Evolutionary conservation across 306 rosid species (phyloP).

Genomic region (Prunus fruticosa): DNA sequence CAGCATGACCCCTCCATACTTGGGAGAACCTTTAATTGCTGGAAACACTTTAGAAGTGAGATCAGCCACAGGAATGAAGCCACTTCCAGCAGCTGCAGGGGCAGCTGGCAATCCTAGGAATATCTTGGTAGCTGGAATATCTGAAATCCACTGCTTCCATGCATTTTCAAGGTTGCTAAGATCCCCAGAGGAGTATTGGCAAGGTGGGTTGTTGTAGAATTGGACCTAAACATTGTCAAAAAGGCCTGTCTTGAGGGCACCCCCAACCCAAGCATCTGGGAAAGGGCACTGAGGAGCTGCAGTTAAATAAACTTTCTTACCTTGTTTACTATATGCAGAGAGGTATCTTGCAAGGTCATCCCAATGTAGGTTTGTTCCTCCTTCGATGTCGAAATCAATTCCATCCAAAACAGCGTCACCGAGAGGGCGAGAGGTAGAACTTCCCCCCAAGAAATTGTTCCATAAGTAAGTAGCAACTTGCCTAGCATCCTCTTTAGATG

Average conservation of each 20-base stretch:
- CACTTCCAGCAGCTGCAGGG: conserved; percentile 53
- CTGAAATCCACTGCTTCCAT: conserved; percentile 54
- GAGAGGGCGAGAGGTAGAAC: conserved; percentile 43
- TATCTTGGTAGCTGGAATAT: conserved; percentile 38
- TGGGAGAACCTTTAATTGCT: conserved; percentile 40
- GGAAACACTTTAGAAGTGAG: conserved; percentile 49
- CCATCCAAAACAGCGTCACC: conserved; percentile 60
- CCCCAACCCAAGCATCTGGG: conserved; percentile 56
- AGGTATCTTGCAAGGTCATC: conserved; percentile 52
- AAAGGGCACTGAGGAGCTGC: conserved; percentile 67
- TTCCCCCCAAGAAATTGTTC: conserved; percentile 61
- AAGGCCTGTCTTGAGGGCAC: conserved; percentile 48
- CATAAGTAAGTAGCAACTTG: conserved; percentile 51
- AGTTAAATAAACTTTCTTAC: conserved; percentile 46
- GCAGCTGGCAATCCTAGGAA: conserved; percentile 58
- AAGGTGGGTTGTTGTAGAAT: conserved; percentile 58
- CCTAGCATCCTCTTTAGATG: conserved; percentile 45
- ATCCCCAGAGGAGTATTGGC: conserved; percentile 48
- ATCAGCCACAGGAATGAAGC: conserved; percentile 40
- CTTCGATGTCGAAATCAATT: conserved; percentile 61
- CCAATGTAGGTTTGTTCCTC: conserved; percentile 51
- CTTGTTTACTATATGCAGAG: conserved; percentile 28
- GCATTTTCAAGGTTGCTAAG: conserved; percentile 33
- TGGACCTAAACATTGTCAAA: conserved; percentile 68
- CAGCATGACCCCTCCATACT: conserved; percentile 71